These are phyloP conservation scores for Puya raimondii DNA, from an alignment of 176 grass and related monocot genomes.

Conservation along the genomic window DNA sequence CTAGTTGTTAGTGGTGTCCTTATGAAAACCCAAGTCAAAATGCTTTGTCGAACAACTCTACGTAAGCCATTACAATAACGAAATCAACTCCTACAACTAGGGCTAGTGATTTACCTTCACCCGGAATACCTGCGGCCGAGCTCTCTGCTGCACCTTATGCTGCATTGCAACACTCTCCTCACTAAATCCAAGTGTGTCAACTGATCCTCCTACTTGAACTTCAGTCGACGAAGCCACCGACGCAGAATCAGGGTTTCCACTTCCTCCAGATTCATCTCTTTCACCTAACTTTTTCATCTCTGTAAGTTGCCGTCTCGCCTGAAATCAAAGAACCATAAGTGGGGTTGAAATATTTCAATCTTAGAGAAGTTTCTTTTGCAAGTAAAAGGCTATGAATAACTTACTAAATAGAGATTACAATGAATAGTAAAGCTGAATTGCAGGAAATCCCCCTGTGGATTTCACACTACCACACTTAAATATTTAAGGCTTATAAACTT, in stretches of 20 bases:
- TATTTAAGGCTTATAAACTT: neutral
- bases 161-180: constrained; percentile 43
- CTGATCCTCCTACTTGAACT: constrained; percentile 59
- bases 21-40: too few relatives aligned
- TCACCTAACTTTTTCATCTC: constrained; percentile 18
- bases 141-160: constrained; percentile 33
- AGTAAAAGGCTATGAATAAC: too few relatives aligned
- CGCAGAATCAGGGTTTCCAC: constrained; percentile 33
- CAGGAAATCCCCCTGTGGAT: too few relatives aligned
- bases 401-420: neutral
- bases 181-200: constrained; percentile 40
- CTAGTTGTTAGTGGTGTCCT: too few relatives aligned
- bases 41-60: too few relatives aligned
- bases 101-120: constrained; percentile 40
- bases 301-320: constrained; percentile 44
- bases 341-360: neutral
- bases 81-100: too few relatives aligned
- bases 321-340: constrained; percentile 10
- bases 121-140: constrained; percentile 35
- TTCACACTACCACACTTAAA: neutral
- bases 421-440: neutral
- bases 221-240: constrained; percentile 56
- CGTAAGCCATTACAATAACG: too few relatives aligned
- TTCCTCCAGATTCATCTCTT: constrained; percentile 8
- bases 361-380: neutral